A percentile compares a stretch with the other conserved stretches of the same genome.
Conservation (phyloP, 225 moss, liverwort and hornwort species). For the Marchantia paleacea region DNA sequence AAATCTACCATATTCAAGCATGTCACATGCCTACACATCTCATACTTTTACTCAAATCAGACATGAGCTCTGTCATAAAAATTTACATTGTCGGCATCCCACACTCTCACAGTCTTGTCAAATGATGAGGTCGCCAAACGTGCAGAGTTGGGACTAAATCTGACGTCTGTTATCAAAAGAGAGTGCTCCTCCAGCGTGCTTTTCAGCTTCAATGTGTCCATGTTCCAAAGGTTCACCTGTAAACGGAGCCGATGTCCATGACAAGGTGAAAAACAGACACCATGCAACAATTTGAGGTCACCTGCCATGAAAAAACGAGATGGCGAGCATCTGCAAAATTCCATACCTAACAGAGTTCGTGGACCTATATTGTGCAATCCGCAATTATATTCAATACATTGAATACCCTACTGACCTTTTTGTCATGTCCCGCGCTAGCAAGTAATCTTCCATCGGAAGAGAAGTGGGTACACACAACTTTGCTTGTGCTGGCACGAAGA, state of each 20-base stretch:
- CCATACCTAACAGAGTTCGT: background rate
- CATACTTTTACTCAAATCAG: background rate
- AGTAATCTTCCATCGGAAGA: constrained; percentile 95
- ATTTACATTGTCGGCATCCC: constrained; percentile 98
- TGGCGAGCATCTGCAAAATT: background rate
- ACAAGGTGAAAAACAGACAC: background rate
- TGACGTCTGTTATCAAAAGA: constrained; percentile 87
- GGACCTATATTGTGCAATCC: background rate
- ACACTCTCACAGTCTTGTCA: constrained; percentile 97
- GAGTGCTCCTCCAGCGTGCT: constrained; percentile 98
- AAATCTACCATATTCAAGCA: background rate
- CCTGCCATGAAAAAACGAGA: background rate
- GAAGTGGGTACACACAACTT: constrained; percentile 98
- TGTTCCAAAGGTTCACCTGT: constrained; percentile 96
- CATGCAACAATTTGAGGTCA: background rate
- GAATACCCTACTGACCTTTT: constrained; percentile 52
- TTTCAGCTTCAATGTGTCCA: constrained; percentile 95
- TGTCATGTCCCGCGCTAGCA: constrained; percentile 99
- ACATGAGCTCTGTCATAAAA: background rate
- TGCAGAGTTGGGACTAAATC: constrained; percentile 95
- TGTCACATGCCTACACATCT: background rate
- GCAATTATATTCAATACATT: background rate
- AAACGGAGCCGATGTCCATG: background rate
- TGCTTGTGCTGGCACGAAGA: constrained; percentile 92
- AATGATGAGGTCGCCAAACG: constrained; percentile 99